These are phyloP conservation scores for Ustilago shanxiensis DNA, from an alignment of 1,284 basidiomycete species.

Conservation along the genomic window DNA sequence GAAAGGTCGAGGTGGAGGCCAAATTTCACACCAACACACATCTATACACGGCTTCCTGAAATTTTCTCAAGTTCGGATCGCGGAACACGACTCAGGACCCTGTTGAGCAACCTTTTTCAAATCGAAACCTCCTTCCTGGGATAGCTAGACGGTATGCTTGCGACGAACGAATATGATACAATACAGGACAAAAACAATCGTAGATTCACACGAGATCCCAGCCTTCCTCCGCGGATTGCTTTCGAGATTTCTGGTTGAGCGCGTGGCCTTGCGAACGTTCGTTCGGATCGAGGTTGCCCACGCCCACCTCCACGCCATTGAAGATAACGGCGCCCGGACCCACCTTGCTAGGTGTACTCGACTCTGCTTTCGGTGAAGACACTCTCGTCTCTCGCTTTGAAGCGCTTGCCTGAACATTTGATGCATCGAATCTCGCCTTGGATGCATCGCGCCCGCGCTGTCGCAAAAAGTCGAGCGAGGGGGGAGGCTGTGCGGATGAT, in stretches of 20 bases:
- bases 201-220: conserved; percentile 27
- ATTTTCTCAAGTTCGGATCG: conserved; percentile 7
- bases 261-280: conserved; percentile 4
- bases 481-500: conserved; percentile 16
- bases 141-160: background rate
- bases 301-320: conserved; percentile 50
- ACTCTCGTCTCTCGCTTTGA: background rate
- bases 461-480: conserved; percentile 46
- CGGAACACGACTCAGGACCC: conserved; percentile 11
- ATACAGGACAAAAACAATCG: background rate
- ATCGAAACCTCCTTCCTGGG: no score
- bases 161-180: background rate
- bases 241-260: conserved; percentile 18
- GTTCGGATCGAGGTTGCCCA: conserved; percentile 20
- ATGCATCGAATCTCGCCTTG: conserved; percentile 5
- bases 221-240: conserved; percentile 31
- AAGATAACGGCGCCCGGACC: conserved; percentile 51
- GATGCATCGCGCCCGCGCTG: conserved; percentile 40
- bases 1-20: conserved; percentile 4
- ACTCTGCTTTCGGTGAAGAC: background rate
- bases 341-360: conserved; percentile 16
- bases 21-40: background rate
- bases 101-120: background rate
- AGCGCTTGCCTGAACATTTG: background rate
- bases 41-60: background rate